Conservation (phyloP, 2,329 filamentous ascomycete genomes). For the Karstenula rhodostoma region DNA sequence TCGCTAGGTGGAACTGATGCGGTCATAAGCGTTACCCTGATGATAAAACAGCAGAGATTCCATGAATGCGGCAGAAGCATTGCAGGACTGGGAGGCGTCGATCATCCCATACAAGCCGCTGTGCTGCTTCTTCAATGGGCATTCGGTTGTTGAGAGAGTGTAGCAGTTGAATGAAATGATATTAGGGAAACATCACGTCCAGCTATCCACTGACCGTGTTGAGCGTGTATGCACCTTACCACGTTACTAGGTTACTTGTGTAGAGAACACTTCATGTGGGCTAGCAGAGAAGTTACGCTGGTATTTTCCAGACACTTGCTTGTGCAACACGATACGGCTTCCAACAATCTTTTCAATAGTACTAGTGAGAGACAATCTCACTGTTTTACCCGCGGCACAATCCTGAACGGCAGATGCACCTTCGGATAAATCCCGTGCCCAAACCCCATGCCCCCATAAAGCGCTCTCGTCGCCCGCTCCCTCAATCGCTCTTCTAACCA, state of each 20-base stretch:
- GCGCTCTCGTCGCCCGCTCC: constrained; percentile 9
- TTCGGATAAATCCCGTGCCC: constrained; percentile 17
- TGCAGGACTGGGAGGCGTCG: constrained; percentile 11
- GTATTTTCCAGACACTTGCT: constrained; percentile 8
- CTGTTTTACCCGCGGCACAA: constrained; percentile 12
- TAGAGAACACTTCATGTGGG: background rate
- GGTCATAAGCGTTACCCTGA: constrained; percentile 13
- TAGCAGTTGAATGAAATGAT: constrained; percentile 4
- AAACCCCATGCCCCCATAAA: constrained; percentile 23
- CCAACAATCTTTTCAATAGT: constrained; percentile 10
- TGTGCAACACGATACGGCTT: constrained; percentile 11
- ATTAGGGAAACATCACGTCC: constrained; percentile 1
- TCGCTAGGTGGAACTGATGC: constrained; percentile 19
- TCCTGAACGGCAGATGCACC: constrained; percentile 15
- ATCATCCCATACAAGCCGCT: constrained; percentile 11
- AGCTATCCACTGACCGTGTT: constrained; percentile 1
- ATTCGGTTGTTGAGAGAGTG: constrained; percentile 6
- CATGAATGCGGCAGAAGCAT: too few species aligned
- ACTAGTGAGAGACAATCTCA: too few species aligned
- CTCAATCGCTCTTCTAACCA: constrained; percentile 8
- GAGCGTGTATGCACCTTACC: too few species aligned
- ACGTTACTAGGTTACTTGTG: constrained; percentile 10
- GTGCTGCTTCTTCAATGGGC: constrained; percentile 11
- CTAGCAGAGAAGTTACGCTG: constrained; percentile 9
- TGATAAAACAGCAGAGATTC: constrained; percentile 14